phyloP scores from a whole-genome alignment of 2,329 filamentous ascomycete genomes.

The Dendrostoma leiphaemia region DNA sequence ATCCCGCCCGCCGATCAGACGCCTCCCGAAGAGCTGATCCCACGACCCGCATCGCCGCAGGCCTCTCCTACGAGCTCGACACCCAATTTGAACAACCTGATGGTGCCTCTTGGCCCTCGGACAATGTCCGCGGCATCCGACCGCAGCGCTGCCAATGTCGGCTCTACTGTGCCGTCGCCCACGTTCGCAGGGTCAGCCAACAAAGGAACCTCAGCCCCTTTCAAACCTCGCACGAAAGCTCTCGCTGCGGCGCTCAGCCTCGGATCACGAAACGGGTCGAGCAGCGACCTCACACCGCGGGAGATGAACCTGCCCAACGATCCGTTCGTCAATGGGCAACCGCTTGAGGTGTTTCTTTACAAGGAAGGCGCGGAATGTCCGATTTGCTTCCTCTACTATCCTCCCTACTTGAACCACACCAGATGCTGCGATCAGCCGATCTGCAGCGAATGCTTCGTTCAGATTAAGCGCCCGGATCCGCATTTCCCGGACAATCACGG shows the following conservation, averaged over 20 bases:
- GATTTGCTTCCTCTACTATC: slow-evolving; percentile 95
- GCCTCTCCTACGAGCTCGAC: slow-evolving; percentile 52
- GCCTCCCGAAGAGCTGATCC: slow-evolving; percentile 64
- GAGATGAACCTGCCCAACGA: slow-evolving; percentile 80
- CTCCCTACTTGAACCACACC: slow-evolving; percentile 89
- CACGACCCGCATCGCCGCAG: slow-evolving; percentile 42
- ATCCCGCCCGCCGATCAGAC: slow-evolving; percentile 83
- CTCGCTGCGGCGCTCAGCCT: slow-evolving; percentile 76
- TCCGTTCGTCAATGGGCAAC: slow-evolving; percentile 90
- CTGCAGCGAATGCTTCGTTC: slow-evolving; percentile 97
- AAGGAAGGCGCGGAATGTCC: slow-evolving; percentile 89
- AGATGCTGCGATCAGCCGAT: slow-evolving; percentile 95
- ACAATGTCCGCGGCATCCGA: slow-evolving; percentile 81
- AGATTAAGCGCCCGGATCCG: slow-evolving; percentile 93
- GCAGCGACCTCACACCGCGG: slow-evolving; percentile 69
- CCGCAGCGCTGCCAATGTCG: slow-evolving; percentile 56
- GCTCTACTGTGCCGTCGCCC: slow-evolving; percentile 60
- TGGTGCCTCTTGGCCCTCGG: slow-evolving; percentile 73
- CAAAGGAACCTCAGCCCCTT: slow-evolving; percentile 54
- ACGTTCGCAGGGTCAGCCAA: slow-evolving; percentile 42
- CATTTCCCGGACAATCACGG: slow-evolving; percentile 78
- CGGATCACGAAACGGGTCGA: slow-evolving; percentile 70
- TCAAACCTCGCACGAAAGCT: slow-evolving; percentile 85
- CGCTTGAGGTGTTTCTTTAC: slow-evolving; percentile 89
- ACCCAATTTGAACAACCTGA: slow-evolving; percentile 67